Percentiles rank a stretch among this genome's conserved stretches.
Conservation (phyloP, 441 rosid species). For the Flueggea neowawraea region DNA sequence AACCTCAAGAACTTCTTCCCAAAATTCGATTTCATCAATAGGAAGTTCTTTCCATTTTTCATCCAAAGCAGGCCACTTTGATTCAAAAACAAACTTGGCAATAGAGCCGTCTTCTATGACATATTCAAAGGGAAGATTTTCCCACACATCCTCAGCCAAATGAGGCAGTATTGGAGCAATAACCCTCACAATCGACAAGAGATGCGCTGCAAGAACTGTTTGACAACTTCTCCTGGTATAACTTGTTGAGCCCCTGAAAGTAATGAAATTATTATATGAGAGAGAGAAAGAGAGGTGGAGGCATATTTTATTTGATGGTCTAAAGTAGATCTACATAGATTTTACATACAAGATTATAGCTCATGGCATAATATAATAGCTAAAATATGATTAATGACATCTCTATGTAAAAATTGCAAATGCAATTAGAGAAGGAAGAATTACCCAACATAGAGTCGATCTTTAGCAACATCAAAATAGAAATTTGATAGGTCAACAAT, state of each 20-base stretch:
- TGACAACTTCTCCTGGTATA: constrained; percentile 96
- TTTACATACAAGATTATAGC: not conserved
- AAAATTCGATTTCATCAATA: constrained; percentile 59
- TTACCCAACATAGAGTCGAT: constrained; percentile 98
- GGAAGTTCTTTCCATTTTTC: constrained; percentile 70
- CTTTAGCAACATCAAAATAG: constrained; percentile 97
- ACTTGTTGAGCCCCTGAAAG: constrained; percentile 67
- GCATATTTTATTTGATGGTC: too few species aligned
- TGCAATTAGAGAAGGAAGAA: constrained; percentile 10
- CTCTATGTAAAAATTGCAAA: not conserved
- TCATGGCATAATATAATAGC: too few species aligned
- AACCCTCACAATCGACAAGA: constrained; percentile 73
- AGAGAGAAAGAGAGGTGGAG: too few species aligned
- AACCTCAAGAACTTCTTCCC: constrained; percentile 92
- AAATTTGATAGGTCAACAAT: constrained; percentile 94
- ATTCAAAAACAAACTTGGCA: constrained; percentile 77
- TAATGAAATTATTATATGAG: not conserved
- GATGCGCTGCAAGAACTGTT: constrained; percentile 92
- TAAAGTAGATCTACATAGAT: too few species aligned
- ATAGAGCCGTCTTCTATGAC: constrained; percentile 51
- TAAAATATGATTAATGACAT: too few species aligned
- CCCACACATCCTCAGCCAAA: constrained; percentile 97
- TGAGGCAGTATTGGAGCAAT: constrained; percentile 95
- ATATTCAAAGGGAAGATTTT: constrained; percentile 76
- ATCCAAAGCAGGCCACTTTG: constrained; percentile 80